Conservation (phyloP, 2,329 filamentous ascomycete genomes). For the Pseudonectria buxi region DNA sequence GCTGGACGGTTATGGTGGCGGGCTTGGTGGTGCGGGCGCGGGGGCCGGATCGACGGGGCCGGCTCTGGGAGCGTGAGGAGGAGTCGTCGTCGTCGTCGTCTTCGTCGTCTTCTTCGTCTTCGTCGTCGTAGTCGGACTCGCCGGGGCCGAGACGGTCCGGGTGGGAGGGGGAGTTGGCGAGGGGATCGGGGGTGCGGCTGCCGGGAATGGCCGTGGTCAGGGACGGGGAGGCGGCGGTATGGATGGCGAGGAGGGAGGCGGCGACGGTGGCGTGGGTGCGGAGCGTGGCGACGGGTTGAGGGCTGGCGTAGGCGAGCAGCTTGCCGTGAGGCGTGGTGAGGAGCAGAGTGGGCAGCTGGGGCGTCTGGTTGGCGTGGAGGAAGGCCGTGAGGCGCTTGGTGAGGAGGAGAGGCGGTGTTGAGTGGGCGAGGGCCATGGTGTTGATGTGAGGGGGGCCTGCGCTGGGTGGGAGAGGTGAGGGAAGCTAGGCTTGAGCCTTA, state of each 20-base stretch:
- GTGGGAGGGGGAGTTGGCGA: constrained; percentile 17
- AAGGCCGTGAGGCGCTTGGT: constrained; percentile 59
- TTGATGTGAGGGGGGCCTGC: neutral
- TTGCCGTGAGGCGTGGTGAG: constrained; percentile 55
- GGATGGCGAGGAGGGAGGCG: constrained; percentile 53
- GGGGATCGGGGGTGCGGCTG: constrained; percentile 23
- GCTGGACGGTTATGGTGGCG: constrained; percentile 50
- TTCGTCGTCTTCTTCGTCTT: constrained; percentile 15
- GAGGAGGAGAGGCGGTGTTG: constrained; percentile 54
- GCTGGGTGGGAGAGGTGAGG: no score
- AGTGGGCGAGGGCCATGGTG: constrained; percentile 30
- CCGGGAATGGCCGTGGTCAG: constrained; percentile 37
- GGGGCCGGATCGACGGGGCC: constrained; percentile 5
- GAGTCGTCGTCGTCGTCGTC: constrained; percentile 19
- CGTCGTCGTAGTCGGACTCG: constrained; percentile 12
- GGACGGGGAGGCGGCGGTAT: constrained; percentile 38
- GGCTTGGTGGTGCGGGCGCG: constrained; percentile 25
- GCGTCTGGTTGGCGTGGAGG: constrained; percentile 50
- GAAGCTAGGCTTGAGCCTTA: no score
- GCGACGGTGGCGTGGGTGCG: constrained; percentile 60
- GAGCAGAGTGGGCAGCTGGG: constrained; percentile 52
- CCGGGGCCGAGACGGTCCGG: neutral
- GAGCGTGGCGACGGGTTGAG: constrained; percentile 48
- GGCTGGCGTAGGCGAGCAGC: constrained; percentile 55
- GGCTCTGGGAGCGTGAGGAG: constrained; percentile 18